These are phyloP conservation scores for Ophioceras dolichostomum DNA, from an alignment of 2,329 filamentous ascomycete species.

Conservation along the genomic window DNA sequence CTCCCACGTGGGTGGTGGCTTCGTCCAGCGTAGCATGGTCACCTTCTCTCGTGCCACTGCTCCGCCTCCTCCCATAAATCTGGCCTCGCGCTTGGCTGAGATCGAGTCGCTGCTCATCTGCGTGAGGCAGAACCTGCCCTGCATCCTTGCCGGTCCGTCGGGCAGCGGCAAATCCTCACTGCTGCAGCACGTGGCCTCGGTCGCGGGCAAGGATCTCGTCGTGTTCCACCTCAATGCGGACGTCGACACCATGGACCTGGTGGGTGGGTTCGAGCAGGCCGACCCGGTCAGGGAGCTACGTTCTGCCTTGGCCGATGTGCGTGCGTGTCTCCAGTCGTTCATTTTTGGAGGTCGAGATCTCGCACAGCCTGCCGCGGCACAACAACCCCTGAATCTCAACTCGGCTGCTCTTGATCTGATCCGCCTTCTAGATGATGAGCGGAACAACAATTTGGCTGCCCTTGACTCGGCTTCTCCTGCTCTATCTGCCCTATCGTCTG, in stretches of 20 bases:
- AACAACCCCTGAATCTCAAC: neutral
- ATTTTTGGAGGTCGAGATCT: too few relatives aligned
- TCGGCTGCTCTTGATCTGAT: neutral
- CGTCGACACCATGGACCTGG: constrained; percentile 91
- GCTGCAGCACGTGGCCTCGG: constrained; percentile 67
- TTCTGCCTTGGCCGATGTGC: neutral
- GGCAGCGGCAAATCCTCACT: constrained; percentile 80
- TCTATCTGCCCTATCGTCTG: constrained; percentile 17
- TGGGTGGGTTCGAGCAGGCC: constrained; percentile 92
- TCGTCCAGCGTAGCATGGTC: constrained; percentile 48
- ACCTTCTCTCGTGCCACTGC: constrained; percentile 29
- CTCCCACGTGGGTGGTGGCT: constrained; percentile 72
- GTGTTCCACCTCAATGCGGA: constrained; percentile 89
- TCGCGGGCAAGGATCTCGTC: constrained; percentile 62
- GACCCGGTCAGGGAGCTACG: constrained; percentile 64
- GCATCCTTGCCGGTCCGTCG: constrained; percentile 75
- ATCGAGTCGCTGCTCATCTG: constrained; percentile 83
- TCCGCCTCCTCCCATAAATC: neutral
- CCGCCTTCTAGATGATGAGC: constrained; percentile 1
- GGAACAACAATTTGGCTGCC: neutral
- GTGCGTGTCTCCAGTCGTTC: neutral
- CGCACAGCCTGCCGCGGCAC: too few relatives aligned
- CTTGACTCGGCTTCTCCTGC: neutral
- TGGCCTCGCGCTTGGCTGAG: constrained; percentile 48
- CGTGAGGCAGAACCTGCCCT: constrained; percentile 75